A percentile compares a stretch with the other conserved stretches of the same genome.
These are phyloP conservation scores for Tolypocladium inflatum DNA, from an alignment of 2,329 filamentous ascomycete genomes.

Conservation along the genomic window DNA sequence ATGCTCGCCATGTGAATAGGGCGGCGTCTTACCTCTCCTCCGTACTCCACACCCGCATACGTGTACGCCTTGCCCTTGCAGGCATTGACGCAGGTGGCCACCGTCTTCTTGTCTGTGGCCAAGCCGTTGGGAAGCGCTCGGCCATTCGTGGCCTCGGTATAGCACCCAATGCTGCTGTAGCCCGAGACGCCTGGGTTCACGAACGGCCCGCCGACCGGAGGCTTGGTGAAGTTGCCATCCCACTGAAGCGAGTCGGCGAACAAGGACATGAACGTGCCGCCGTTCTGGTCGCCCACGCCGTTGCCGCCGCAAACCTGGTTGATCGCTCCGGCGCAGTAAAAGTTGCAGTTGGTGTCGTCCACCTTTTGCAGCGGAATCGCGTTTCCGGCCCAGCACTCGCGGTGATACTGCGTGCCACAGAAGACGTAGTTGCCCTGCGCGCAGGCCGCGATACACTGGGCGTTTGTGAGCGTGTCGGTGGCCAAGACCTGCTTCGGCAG, in stretches of 20 bases:
- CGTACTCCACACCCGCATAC: conserved; percentile 28
- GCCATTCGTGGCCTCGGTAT: conserved; percentile 21
- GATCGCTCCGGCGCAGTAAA: conserved; percentile 36
- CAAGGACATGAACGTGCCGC: conserved; percentile 35
- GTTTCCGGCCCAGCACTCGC: conserved; percentile 47
- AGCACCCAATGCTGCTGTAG: conserved; percentile 27
- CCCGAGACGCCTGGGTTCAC: conserved; percentile 28
- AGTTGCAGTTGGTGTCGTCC: conserved; percentile 39
- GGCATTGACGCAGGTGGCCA: conserved; percentile 21
- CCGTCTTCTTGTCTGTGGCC: conserved; percentile 16
- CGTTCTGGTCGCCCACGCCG: conserved; percentile 19
- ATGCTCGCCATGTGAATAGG: no score
- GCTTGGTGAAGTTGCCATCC: conserved; percentile 16
- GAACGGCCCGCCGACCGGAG: conserved; percentile 10
- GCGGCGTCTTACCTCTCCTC: conserved; percentile 19
- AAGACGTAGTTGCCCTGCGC: conserved; percentile 23
- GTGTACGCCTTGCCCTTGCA: conserved; percentile 17
- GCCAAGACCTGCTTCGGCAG: conserved; percentile 31
- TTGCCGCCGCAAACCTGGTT: conserved; percentile 46
- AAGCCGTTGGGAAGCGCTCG: conserved; percentile 21
- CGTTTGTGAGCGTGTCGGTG: conserved; percentile 30
- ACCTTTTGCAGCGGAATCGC: conserved; percentile 33
- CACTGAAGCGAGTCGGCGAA: conserved; percentile 28
- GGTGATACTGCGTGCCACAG: conserved; percentile 38
- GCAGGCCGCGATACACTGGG: conserved; percentile 35